Evolutionary conservation across 257 asterid genomes (phyloP).

Genomic region (Solanum piurae): DNA sequence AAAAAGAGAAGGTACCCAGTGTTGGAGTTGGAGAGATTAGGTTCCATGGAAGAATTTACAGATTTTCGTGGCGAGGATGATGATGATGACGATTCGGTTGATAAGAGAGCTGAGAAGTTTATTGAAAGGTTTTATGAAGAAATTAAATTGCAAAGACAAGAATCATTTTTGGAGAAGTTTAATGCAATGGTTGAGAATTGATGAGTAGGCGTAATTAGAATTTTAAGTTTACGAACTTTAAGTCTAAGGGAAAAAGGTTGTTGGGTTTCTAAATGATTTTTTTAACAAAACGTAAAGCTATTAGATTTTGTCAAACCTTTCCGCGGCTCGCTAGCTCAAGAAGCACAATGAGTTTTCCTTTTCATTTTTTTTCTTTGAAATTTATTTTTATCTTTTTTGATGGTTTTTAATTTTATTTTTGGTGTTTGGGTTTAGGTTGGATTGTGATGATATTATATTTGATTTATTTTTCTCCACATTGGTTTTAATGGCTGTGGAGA

Average conservation of each 20-base stretch:
- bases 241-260: background rate
- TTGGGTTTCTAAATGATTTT: background rate
- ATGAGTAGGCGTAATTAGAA: background rate
- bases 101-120: constrained; percentile 72
- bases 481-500: background rate
- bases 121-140: constrained; percentile 68
- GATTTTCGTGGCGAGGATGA: constrained; percentile 14
- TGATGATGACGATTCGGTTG: constrained; percentile 25
- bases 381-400: background rate
- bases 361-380: accelerated
- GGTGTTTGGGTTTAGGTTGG: background rate
- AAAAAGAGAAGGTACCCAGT: background rate
- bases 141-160: constrained; percentile 51
- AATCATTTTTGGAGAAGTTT: constrained; percentile 7
- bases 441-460: background rate
- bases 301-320: background rate
- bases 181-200: constrained; percentile 7
- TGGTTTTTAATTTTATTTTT: background rate
- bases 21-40: constrained; percentile 11
- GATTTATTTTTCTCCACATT: background rate
- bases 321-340: background rate
- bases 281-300: background rate
- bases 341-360: background rate
- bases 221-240: background rate
- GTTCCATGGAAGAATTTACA: constrained; percentile 3